A percentile compares a stretch with the other conserved stretches of the same genome.
These are phyloP conservation scores for Puccinia horiana DNA, from an alignment of 1,284 basidiomycete genomes.

Conservation along the genomic window DNA sequence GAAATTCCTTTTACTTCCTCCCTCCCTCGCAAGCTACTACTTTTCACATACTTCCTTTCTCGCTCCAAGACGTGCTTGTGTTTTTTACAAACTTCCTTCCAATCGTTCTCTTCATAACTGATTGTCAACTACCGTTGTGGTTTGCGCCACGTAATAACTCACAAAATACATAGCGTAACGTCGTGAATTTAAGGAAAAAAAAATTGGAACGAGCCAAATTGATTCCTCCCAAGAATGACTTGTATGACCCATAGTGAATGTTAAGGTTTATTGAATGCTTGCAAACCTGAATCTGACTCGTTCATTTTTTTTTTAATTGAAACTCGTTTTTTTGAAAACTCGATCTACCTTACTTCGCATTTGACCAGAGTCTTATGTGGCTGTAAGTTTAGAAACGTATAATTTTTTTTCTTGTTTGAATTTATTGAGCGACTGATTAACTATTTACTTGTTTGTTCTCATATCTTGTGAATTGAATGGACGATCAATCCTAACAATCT, in stretches of 20 bases:
- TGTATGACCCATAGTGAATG: not conserved
- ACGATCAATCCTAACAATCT: not conserved
- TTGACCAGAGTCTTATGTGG: conserved; percentile 37
- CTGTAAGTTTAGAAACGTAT: conserved; percentile 24
- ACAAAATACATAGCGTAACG: no score
- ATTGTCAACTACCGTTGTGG: not conserved
- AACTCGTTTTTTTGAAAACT: not conserved
- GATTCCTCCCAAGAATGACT: not conserved
- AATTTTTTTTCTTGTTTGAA: not conserved
- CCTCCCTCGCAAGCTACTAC: not conserved
- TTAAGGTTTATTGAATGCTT: not conserved
- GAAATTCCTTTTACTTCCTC: not conserved
- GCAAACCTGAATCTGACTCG: not conserved
- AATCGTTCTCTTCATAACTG: not conserved
- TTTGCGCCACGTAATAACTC: not conserved
- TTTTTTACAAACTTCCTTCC: not conserved
- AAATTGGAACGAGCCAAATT: not conserved
- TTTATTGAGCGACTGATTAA: not conserved
- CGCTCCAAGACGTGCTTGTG: not conserved
- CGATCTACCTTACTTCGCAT: not conserved
- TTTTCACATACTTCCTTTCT: not conserved
- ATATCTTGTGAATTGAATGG: not conserved
- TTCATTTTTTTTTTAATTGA: not conserved
- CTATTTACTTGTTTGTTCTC: not conserved
- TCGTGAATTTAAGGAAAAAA: not conserved